phyloP scores from a whole-genome alignment of 2,329 filamentous ascomycete genomes.

The Pleurostoma richardsiae region DNA sequence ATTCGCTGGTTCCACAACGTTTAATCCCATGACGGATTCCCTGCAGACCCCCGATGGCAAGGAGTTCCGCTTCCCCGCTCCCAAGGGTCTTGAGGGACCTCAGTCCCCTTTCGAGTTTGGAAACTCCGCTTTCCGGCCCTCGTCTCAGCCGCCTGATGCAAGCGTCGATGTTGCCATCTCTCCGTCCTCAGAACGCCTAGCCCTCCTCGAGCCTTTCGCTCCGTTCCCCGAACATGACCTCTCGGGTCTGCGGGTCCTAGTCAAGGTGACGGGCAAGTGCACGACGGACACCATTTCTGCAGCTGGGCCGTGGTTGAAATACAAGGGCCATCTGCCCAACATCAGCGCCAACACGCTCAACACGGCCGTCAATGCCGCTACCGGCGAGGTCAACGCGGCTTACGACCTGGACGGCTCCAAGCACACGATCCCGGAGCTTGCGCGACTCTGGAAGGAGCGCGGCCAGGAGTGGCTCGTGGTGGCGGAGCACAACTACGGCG shows the following conservation, averaged over 20 bases:
- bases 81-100: conserved; percentile 62
- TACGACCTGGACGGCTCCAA: conserved; percentile 77
- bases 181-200: conserved; percentile 84
- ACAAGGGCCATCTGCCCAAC: conserved; percentile 98
- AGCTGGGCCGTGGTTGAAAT: conserved; percentile 95
- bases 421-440: conserved; percentile 82
- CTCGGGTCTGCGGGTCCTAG: conserved; percentile 74
- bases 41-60: conserved; percentile 75
- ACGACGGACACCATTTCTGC: conserved; percentile 98
- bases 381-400: conserved; percentile 85
- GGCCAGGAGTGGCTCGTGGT: conserved; percentile 85
- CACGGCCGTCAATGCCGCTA: conserved; percentile 87
- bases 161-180: conserved; percentile 70
- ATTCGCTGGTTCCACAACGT: conserved; percentile 86
- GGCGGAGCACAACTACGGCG: conserved; percentile 94
- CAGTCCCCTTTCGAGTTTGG: conserved; percentile 68
- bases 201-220: conserved; percentile 83
- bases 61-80: conserved; percentile 80
- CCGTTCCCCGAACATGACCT: conserved; percentile 77
- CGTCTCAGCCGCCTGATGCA: conserved; percentile 66
- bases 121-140: conserved; percentile 67
- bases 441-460: conserved; percentile 72
- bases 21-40: conserved; percentile 90
- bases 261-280: conserved; percentile 96
- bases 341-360: conserved; percentile 97